Evolutionary conservation across 805 yeast species (phyloP).

Genomic region (Candida vartiovaarae): DNA sequence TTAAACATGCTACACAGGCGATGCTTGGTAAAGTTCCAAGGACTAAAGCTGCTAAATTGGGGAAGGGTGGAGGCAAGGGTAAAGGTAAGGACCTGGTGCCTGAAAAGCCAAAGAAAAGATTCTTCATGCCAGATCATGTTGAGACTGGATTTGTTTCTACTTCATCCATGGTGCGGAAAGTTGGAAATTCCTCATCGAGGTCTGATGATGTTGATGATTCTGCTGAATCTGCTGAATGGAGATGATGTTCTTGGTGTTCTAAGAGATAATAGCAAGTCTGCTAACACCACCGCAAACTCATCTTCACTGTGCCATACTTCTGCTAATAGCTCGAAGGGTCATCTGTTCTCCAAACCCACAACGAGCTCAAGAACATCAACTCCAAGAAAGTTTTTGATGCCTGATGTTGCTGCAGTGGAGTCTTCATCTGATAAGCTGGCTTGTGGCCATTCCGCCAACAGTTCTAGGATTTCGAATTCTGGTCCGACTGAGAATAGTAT

Average conservation of each 20-base stretch:
- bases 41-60: constrained; percentile 11
- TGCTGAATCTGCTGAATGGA: constrained; percentile 1
- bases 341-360: constrained; percentile 4
- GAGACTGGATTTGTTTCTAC: constrained; percentile 57
- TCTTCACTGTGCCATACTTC: not conserved
- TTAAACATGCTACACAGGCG: constrained; percentile 58
- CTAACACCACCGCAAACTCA: not conserved
- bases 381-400: not conserved
- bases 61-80: constrained; percentile 1
- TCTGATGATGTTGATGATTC: constrained; percentile 4
- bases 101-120: constrained; percentile 32
- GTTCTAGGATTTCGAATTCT: not conserved
- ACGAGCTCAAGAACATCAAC: constrained; percentile 1
- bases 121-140: constrained; percentile 71
- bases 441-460: not conserved
- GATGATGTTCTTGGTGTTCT: not conserved
- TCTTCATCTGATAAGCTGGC: not conserved
- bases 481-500: constrained; percentile 1
- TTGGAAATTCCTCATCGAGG: constrained; percentile 2
- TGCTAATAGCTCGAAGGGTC: constrained; percentile 3
- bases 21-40: constrained; percentile 37
- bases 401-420: not conserved
- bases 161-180: constrained; percentile 36
- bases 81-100: constrained; percentile 14
- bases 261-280: not conserved